Percentiles rank a stretch among this genome's conserved stretches.
Conservation (phyloP, 306 rosid species). For the Citrullus colocynthis region DNA sequence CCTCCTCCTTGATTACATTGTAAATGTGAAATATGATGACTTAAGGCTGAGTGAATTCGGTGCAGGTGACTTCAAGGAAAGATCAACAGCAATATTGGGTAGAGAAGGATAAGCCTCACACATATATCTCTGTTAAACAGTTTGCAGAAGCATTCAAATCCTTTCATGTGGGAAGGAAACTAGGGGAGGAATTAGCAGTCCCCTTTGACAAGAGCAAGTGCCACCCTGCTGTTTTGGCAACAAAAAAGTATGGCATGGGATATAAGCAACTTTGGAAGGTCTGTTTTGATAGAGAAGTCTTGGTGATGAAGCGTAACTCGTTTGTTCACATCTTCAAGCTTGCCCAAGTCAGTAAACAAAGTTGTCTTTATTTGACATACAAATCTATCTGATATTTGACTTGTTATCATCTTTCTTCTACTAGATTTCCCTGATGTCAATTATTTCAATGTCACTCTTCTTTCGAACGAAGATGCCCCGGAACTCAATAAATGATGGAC, state of each 20-base stretch:
- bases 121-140: constrained; percentile 20
- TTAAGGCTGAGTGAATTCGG: constrained; percentile 9
- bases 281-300: constrained; percentile 28
- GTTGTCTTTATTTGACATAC: background rate
- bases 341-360: constrained; percentile 15
- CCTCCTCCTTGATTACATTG: background rate
- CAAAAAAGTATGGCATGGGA: constrained; percentile 15
- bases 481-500: constrained; percentile 29
- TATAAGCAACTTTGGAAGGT: constrained; percentile 24
- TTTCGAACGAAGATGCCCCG: constrained; percentile 57
- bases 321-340: constrained; percentile 30
- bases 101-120: constrained; percentile 15
- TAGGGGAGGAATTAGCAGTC: constrained; percentile 21
- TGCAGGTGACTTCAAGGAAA: constrained; percentile 33
- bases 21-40: background rate
- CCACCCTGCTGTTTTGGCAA: constrained; percentile 32
- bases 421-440: constrained; percentile 30
- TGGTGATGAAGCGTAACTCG: constrained; percentile 34
- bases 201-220: constrained; percentile 29
- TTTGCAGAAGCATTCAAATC: constrained; percentile 21
- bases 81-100: constrained; percentile 42
- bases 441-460: constrained; percentile 43
- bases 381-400: background rate
- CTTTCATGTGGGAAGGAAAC: constrained; percentile 21
- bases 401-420: background rate